phyloP scores from a whole-genome alignment of 2,329 filamentous ascomycete species.

The Lachnellula hyalina region DNA sequence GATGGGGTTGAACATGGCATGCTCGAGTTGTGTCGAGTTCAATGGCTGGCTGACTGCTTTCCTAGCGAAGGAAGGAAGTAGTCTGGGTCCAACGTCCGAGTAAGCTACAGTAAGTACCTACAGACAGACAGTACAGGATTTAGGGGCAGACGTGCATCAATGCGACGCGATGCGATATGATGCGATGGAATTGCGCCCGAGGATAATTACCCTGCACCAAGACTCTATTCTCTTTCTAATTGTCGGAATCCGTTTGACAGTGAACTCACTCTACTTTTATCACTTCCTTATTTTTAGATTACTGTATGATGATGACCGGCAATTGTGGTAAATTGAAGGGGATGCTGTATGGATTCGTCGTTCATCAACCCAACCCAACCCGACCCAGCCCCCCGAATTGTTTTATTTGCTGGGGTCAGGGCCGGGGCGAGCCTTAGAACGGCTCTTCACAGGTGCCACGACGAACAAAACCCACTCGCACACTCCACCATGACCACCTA shows the following conservation, averaged over 20 bases:
- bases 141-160: not conserved
- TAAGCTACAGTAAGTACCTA: too few species aligned
- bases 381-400: not conserved
- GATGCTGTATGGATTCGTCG: not conserved
- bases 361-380: not conserved
- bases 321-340: not conserved
- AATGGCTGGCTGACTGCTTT: conserved; percentile 6
- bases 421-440: not conserved
- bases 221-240: not conserved
- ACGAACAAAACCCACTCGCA: not conserved
- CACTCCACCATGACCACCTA: not conserved
- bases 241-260: conserved; percentile 1
- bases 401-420: not conserved
- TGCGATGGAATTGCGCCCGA: not conserved
- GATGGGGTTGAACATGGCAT: conserved; percentile 16
- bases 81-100: not conserved
- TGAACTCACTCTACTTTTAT: not conserved
- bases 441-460: not conserved
- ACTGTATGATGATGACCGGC: not conserved
- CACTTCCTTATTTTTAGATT: not conserved
- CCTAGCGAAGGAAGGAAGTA: too few species aligned
- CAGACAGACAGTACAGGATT: not conserved
- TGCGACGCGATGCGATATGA: not conserved
- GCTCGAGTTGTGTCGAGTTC: conserved; percentile 12
- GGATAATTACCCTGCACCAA: too few species aligned